Conservation (phyloP, 176 grass and related monocot species). For the Oryza nivara region DNA sequence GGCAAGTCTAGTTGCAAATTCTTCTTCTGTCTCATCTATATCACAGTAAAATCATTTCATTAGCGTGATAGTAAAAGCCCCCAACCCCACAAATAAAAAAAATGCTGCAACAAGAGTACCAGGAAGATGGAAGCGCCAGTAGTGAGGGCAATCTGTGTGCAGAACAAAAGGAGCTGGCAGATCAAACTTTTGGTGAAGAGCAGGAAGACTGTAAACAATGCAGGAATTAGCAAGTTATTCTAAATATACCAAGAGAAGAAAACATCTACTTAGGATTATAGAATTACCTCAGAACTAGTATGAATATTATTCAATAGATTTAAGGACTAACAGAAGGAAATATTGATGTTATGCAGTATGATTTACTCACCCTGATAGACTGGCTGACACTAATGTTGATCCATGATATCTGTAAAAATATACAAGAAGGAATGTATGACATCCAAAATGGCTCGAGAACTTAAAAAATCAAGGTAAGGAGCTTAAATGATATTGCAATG, state of each 20-base stretch:
- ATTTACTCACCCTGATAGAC: slow-evolving; percentile 79
- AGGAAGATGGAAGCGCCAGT: slow-evolving; percentile 87
- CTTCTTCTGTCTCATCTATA: slow-evolving; percentile 95
- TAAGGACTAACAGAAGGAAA: neutral
- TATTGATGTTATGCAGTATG: neutral
- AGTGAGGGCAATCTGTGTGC: slow-evolving; percentile 93
- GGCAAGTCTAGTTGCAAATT: slow-evolving; percentile 81
- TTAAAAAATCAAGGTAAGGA: slow-evolving; percentile 16
- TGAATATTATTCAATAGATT: neutral
- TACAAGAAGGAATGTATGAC: neutral
- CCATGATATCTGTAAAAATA: slow-evolving; percentile 83
- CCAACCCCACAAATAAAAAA: neutral
- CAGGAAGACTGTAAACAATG: slow-evolving; percentile 66
- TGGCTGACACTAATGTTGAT: slow-evolving; percentile 86
- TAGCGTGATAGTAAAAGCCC: neutral
- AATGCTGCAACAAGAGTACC: slow-evolving; percentile 39
- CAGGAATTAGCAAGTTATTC: slow-evolving; percentile 30
- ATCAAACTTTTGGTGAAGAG: slow-evolving; percentile 98
- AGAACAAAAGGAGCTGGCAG: slow-evolving; percentile 87
- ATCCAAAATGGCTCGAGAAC: neutral
- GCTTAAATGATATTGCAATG: neutral
- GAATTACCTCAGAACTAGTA: neutral
- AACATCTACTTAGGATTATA: neutral
- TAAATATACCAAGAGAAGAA: neutral
- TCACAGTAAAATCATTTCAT: neutral